Evolutionary conservation across 140 eudicot genomes (phyloP), one percentile per base, ranked within the genome.

Genomic region (Erigeron philadelphicus): DNA sequence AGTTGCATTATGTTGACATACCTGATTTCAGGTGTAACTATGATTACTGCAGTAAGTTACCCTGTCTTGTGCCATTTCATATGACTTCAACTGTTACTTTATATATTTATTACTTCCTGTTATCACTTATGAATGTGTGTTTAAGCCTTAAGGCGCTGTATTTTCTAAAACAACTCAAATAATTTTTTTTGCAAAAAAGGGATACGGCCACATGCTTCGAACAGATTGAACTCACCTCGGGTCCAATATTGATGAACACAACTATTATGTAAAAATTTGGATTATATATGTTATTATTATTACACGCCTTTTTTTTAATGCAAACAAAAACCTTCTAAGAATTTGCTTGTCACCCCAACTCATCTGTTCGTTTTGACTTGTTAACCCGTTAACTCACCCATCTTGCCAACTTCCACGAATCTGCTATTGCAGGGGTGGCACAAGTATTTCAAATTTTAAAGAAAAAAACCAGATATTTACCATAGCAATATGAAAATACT

Each of bases 1-100:
- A 87, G 45, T 80, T 94, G 74, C 99, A 94, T 77, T 94, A 83
- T 69, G 87, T 94, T 53, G 97, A 94, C 79, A 94, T 97, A 13
- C 99, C 99, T 77, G 99, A 94, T 84, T 94, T 86, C 77, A 80
- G 95, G 79, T 94, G 99, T 78, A 88, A 94, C 68, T 94, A 94
- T 62, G 64, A 83, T 12, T 94, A 94, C 80, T 78, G 88, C 88
- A 84, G 98, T 93, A 93, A 89, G 96, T 75, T 70, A 40, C 53
- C 61, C 19, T 40, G 1, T 53, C 17, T 66, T 54, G 58, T 9
- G 38, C 35, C 35, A 25, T 25, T 25, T 25, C 35, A 25, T 25
- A 25, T 25, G 35, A 1, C 35, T 25, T 25, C 2, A 1, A 1
- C 35, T 25, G 35, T 25, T 25, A n/a, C n/a, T n/a, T n/a, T 25